Evolutionary conservation across 352 stramenopile species (phyloP).

Genomic region (Globisporangium nodosum): DNA sequence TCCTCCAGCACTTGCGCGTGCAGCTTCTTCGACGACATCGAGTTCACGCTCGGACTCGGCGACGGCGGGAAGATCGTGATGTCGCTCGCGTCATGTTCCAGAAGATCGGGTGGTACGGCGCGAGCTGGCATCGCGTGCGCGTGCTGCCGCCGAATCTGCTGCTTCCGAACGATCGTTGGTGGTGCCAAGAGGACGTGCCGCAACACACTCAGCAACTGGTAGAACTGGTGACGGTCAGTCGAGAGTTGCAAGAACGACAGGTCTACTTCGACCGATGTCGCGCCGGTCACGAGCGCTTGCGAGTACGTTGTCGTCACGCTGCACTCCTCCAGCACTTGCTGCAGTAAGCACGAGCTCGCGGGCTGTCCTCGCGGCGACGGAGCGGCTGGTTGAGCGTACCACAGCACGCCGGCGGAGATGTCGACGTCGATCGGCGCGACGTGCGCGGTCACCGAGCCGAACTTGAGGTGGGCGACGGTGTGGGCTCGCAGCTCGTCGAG

Average conservation of each 20-base stretch:
- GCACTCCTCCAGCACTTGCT: conserved; percentile 79
- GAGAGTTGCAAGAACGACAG: conserved; percentile 70
- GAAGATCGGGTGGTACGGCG: neutral
- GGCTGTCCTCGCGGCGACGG: conserved; percentile 8
- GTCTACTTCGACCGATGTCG: conserved; percentile 50
- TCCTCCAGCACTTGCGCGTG: conserved; percentile 65
- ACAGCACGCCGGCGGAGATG: conserved; percentile 59
- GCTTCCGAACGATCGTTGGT: conserved; percentile 28
- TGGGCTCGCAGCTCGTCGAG: conserved; percentile 35
- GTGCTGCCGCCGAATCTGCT: conserved; percentile 7
- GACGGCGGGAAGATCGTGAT: conserved; percentile 23
- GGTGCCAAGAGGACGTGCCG: conserved; percentile 69
- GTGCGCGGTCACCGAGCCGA: conserved; percentile 65
- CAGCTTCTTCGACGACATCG: conserved; percentile 44
- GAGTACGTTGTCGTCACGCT: conserved; percentile 56
- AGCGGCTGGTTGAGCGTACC: conserved; percentile 43
- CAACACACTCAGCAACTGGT: conserved; percentile 74
- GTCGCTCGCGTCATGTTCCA: conserved; percentile 23
- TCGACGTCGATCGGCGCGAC: conserved; percentile 74
- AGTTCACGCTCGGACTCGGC: conserved; percentile 9
- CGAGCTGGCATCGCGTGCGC: conserved; percentile 4
- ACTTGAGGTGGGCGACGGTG: conserved; percentile 53
- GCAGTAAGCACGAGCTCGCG: conserved; percentile 35
- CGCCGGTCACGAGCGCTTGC: conserved; percentile 30
- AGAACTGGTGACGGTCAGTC: conserved; percentile 77